Conservation (phyloP, 1,284 basidiomycete species). For the Neonothopanus nambi region DNA sequence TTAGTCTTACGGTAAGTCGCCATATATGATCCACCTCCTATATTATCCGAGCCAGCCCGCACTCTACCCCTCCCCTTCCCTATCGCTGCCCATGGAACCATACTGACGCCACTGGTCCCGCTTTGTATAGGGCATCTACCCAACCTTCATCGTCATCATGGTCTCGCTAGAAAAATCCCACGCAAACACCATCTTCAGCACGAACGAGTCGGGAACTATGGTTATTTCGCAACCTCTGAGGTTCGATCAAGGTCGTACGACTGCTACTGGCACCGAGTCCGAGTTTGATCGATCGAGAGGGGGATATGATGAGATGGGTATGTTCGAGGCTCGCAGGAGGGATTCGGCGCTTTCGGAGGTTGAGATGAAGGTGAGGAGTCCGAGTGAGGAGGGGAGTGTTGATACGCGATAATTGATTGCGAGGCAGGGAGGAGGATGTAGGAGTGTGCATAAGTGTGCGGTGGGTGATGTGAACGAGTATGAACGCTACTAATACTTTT, state of each 20-base stretch:
- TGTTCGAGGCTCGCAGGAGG: too few relatives aligned
- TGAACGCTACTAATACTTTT: too few relatives aligned
- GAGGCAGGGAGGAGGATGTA: too few relatives aligned
- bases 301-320: neutral
- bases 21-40: neutral
- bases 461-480: too few relatives aligned
- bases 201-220: conserved; percentile 6
- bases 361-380: too few relatives aligned
- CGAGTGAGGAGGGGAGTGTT: too few relatives aligned
- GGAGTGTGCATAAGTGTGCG: too few relatives aligned
- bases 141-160: conserved; percentile 14
- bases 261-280: neutral
- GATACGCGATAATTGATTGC: too few relatives aligned
- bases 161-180: conserved; percentile 14
- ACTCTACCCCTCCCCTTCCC: neutral
- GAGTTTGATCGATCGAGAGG: neutral
- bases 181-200: conserved; percentile 13
- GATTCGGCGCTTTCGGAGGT: too few relatives aligned
- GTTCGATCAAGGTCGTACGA: neutral
- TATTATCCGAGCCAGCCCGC: too few relatives aligned
- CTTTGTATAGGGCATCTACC: conserved; percentile 12
- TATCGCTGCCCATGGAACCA: too few relatives aligned
- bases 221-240: conserved; percentile 5
- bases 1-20: conserved; percentile 13
- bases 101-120: neutral